Evolutionary conservation across 2,329 filamentous ascomycete species (phyloP).

Genomic region (Colletotrichum liaoningense): DNA sequence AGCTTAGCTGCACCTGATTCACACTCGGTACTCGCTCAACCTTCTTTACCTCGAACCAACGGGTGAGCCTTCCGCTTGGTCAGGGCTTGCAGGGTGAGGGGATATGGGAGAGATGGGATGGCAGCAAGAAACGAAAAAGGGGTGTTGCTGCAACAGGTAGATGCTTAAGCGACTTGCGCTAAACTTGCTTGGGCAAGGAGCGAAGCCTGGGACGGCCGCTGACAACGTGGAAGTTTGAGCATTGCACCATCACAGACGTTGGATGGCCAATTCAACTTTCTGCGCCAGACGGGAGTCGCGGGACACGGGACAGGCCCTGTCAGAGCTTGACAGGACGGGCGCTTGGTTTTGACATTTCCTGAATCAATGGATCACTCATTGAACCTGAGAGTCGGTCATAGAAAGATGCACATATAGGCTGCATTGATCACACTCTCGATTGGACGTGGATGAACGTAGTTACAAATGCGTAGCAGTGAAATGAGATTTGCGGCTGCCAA

Average conservation of each 20-base stretch:
- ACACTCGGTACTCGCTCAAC: background rate
- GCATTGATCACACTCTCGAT: slow-evolving; percentile 4
- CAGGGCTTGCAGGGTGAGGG: slow-evolving; percentile 24
- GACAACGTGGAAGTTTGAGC: slow-evolving; percentile 17
- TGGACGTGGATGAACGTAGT: background rate
- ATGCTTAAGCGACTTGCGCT: slow-evolving; percentile 18
- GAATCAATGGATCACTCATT: background rate
- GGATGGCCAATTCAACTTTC: background rate
- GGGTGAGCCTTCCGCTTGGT: slow-evolving; percentile 8
- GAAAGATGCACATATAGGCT: background rate
- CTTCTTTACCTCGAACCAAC: background rate
- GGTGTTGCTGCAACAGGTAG: slow-evolving; percentile 16
- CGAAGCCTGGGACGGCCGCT: slow-evolving; percentile 9
- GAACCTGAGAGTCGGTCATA: background rate
- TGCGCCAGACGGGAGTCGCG: background rate
- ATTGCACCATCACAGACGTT: slow-evolving; percentile 7
- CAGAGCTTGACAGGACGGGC: background rate
- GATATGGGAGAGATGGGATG: slow-evolving; percentile 33
- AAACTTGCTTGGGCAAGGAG: slow-evolving; percentile 16
- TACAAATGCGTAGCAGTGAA: background rate
- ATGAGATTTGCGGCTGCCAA: background rate
- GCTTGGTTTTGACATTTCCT: background rate
- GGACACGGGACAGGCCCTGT: background rate
- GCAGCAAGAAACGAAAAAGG: slow-evolving; percentile 14
- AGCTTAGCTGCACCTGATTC: background rate